Percentiles rank a stretch among this genome's conserved stretches.
phyloP scores from a whole-genome alignment of 805 yeast genomes.

The Ogataea naganishii region DNA sequence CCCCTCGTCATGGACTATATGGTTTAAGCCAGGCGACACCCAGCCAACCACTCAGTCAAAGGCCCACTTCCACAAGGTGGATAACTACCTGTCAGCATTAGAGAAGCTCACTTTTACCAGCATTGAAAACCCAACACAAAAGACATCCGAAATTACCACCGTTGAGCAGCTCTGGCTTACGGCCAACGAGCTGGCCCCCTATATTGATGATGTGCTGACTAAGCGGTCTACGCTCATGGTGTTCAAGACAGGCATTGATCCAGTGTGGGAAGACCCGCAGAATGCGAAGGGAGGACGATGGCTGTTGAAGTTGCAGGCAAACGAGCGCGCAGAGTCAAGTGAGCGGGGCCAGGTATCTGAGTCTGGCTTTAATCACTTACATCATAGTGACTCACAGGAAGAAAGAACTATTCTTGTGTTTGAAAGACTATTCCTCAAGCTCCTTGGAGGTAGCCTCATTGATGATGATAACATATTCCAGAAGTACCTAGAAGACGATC shows the following conservation, averaged over 20 bases:
- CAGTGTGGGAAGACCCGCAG: slow-evolving; percentile 61
- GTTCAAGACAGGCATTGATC: slow-evolving; percentile 51
- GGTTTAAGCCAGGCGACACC: too few species aligned
- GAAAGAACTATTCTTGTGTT: slow-evolving; percentile 32
- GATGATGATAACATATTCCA: slow-evolving; percentile 30
- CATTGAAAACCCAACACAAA: too few species aligned
- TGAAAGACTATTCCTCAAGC: slow-evolving; percentile 46
- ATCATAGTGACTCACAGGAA: slow-evolving; percentile 7
- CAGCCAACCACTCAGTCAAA: too few species aligned
- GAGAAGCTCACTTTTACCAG: too few species aligned
- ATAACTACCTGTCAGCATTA: too few species aligned
- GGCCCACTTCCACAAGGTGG: too few species aligned
- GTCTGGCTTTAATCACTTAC: slow-evolving; percentile 6
- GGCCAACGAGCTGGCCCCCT: too few species aligned
- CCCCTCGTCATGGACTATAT: too few species aligned
- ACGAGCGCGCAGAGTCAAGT: slow-evolving; percentile 6
- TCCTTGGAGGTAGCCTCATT: slow-evolving; percentile 41
- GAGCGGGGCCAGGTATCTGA: slow-evolving; percentile 8
- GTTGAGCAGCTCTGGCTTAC: too few species aligned
- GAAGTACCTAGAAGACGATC: slow-evolving; percentile 35
- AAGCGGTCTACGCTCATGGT: too few species aligned
- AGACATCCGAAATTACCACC: too few species aligned
- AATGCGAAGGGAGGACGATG: slow-evolving; percentile 57
- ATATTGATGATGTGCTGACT: too few species aligned
- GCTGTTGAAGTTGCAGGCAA: slow-evolving; percentile 42